Conservation (phyloP, 176 grass and related monocot species). For the Zea luxurians region DNA sequence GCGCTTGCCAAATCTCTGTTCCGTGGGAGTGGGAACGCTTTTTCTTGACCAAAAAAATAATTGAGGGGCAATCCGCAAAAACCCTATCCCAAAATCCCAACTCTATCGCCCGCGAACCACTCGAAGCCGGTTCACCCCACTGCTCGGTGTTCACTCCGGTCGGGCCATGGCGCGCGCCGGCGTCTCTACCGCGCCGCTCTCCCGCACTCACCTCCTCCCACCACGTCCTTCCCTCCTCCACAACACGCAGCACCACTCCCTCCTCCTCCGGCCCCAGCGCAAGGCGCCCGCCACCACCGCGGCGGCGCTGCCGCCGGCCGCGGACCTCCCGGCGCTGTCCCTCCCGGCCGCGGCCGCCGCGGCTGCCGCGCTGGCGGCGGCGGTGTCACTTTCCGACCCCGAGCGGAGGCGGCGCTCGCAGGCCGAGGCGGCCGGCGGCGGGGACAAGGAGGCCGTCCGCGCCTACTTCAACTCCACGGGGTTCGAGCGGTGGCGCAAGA, state of each 20-base stretch:
- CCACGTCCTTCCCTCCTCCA: neutral
- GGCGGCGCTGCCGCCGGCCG: conserved; percentile 46
- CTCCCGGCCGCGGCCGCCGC: conserved; percentile 52
- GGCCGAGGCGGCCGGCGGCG: conserved; percentile 73
- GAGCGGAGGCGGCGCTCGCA: conserved; percentile 63
- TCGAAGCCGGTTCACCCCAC: neutral
- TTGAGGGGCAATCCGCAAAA: conserved; percentile 38
- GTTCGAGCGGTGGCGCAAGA: conserved; percentile 87
- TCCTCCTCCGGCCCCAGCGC: conserved; percentile 32
- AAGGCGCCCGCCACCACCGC: conserved; percentile 8
- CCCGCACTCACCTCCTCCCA: conserved; percentile 27
- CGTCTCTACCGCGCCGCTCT: conserved; percentile 54
- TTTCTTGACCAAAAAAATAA: too few relatives aligned
- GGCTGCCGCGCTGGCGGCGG: conserved; percentile 43
- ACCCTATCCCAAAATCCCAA: conserved; percentile 62
- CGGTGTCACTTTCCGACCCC: conserved; percentile 66
- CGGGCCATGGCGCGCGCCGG: conserved; percentile 64
- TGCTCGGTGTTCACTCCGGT: neutral
- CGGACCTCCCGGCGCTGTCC: conserved; percentile 46
- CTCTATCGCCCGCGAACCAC: conserved; percentile 45
- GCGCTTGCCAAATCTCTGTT: too few relatives aligned
- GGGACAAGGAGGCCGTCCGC: conserved; percentile 84
- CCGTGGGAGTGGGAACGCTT: too few relatives aligned
- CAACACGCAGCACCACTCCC: neutral
- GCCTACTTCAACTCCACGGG: conserved; percentile 97